Base-by-base conservation (phyloP, 495 filamentous ascomycete species). In the Lentithecium fluviatile region DNA sequence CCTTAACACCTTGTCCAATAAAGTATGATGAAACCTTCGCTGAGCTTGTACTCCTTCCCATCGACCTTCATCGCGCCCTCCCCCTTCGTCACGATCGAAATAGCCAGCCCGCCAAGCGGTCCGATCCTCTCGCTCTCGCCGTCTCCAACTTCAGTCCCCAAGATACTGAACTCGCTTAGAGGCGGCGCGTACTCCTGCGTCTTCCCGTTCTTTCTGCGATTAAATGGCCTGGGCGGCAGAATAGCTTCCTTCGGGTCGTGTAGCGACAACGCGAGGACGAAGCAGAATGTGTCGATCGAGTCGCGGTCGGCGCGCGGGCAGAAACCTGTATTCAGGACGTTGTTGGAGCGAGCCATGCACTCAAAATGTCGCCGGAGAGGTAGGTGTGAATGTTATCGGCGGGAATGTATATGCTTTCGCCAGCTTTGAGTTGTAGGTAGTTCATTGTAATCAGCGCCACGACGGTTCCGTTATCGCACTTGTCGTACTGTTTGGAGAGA, bases 271-370 rank as follows among this genome's bases (percentile, higher is more conserved):
- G 79, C 85, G 3, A 91, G 65, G 1, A 81, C 79, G 29, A 78
- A 70, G 32, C 75, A 75, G 71, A 91, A 91, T 10, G 83, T 58
- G 25, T 88, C 83, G 42, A 84, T 77, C 53, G 74, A 82, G 58
- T 89, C 80, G 26, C 86, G 77, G 23, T 87, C 80, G 0, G 82
- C 76, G 0, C 76, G 76, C 0, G 87, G 87, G 66, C 87, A 90
- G 77, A 91, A 89, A 0, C 88, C 88, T 2, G 80, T 81, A 60
- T 88, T 88, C 12, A 91, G 77, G 23, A 93, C 88, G 53, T 92
- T 90, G 73, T 92, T 86, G 32, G 81, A 86, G 20, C 89, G 83
- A 2, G 88, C 88, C 88, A 94, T 92, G 75, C 89, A 91, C 70
- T 92, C 88, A 56, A 94, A 47, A 92, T 89, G 71, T 91, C 86